Evolutionary conservation across 345 rosid species (phyloP).

Genomic region (Triadica sebifera): DNA sequence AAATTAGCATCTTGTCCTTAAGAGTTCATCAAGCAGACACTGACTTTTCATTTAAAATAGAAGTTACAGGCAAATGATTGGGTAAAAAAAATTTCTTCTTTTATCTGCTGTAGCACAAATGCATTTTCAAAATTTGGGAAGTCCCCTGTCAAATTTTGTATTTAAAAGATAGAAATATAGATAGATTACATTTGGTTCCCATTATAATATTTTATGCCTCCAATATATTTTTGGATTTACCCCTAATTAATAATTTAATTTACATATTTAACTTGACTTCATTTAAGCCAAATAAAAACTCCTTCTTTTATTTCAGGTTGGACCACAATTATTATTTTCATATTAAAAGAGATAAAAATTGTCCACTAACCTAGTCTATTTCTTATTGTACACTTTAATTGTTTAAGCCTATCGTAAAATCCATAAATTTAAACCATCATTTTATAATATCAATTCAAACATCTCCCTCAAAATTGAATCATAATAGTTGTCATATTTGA

Average conservation of each 20-base stretch:
- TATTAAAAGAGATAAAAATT: too few relatives aligned
- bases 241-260: neutral
- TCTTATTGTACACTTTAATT: too few relatives aligned
- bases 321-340: neutral
- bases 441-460: neutral
- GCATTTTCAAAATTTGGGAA: neutral
- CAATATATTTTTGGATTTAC: neutral
- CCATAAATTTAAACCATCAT: neutral
- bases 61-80: neutral
- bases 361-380: too few relatives aligned
- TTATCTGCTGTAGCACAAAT: neutral
- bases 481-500: too few relatives aligned
- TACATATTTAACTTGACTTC: neutral
- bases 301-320: neutral
- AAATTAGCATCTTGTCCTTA: neutral
- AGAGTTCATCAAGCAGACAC: neutral
- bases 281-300: neutral
- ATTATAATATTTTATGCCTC: neutral
- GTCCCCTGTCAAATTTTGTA: neutral
- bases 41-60: neutral
- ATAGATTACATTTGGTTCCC: too few relatives aligned
- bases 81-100: neutral
- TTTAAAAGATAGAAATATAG: too few relatives aligned
- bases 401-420: too few relatives aligned
- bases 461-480: neutral